Base-by-base conservation (phyloP, 345 rosid genomes). In the Bretschneidera sinensis region DNA sequence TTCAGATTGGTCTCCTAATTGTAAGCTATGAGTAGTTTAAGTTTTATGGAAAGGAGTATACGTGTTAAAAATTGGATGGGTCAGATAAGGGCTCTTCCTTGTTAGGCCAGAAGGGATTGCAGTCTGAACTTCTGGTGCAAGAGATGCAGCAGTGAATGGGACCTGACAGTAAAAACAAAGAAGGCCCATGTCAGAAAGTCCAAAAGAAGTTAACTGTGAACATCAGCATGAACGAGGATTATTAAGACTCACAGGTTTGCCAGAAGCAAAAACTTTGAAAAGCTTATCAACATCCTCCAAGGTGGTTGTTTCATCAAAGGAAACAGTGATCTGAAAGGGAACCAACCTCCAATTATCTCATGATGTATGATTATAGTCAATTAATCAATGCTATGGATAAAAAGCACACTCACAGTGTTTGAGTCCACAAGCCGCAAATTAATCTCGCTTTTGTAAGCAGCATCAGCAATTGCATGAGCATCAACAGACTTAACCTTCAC, bases 281-380 rank as follows among this genome's bases (percentile, higher is more conserved):
- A 90, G 97, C 60, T 80, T 78, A 64, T 94, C 89, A 49, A 90
- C 91, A 78, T 94, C 99, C 68, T 85, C 95, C 81, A 94, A 75
- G 67, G 96, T 86, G 47, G 95, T 90, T 72, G 97, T 94, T 74
- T 94, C 99, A 51, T 94, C 99, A 55, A 94, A 94, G 25, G 99
- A 55, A 76, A 82, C 92, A 52, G 99, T 91, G 56, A 94, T 77
- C 97, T 94, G 88, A 24, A 65, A 74, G 60, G 20, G 34, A 72
- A 63, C 11, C 49, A 25, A 58, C 62, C 35, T 68, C 62, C 60
- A 14, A 52, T 75, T 63, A 55, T 39, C 60, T 50, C 34, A 16
- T 59, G 33, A 35, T 39, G 48, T 20, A 51, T 13, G 48, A 20
- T 56, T 24, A 21, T 25, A 45, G 31, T 47, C 17, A 21, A 56